These are phyloP conservation scores for Apodospora peruviana DNA, from an alignment of 495 filamentous ascomycete genomes.

Conservation along the genomic window DNA sequence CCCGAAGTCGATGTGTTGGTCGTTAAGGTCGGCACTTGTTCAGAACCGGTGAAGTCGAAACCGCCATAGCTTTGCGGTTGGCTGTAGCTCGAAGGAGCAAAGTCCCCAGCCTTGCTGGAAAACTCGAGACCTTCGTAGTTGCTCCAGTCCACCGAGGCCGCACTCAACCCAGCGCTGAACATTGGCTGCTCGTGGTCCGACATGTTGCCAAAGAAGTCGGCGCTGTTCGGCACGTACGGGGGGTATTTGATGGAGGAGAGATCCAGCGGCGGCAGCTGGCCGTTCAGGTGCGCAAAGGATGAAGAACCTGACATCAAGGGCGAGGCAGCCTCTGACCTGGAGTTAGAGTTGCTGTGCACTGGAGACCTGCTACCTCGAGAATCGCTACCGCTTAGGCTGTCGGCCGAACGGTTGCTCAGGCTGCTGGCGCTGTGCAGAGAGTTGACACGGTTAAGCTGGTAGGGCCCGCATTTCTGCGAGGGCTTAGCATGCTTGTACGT, in stretches of 20 bases:
- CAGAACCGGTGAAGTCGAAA: conserved; percentile 54
- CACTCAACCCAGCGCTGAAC: conserved; percentile 59
- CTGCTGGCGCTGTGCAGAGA: conserved; percentile 56
- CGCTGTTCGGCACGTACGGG: conserved; percentile 48
- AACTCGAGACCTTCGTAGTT: conserved; percentile 60
- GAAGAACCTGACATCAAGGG: conserved; percentile 54
- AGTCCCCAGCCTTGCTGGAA: conserved; percentile 40
- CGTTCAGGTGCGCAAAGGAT: conserved; percentile 53
- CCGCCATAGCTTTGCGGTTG: conserved; percentile 65
- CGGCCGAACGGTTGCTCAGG: conserved; percentile 61
- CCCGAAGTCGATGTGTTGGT: conserved; percentile 65
- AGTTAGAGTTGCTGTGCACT: conserved; percentile 33
- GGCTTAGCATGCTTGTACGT: conserved; percentile 82
- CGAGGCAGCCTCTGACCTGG: conserved; percentile 68
- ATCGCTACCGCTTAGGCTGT: conserved; percentile 47
- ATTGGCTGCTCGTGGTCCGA: conserved; percentile 61
- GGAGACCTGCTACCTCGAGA: conserved; percentile 36
- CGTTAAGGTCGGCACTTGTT: conserved; percentile 48
- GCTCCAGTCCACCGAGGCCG: conserved; percentile 68
- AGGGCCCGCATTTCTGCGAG: conserved; percentile 80
- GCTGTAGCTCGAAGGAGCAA: conserved; percentile 61
- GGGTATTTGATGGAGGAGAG: conserved; percentile 48
- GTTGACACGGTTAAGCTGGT: conserved; percentile 70
- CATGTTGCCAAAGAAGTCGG: conserved; percentile 45
- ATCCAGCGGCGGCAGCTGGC: conserved; percentile 62